These are phyloP conservation scores for Brassica juncea DNA, from an alignment of 345 rosid genomes.

Conservation along the genomic window DNA sequence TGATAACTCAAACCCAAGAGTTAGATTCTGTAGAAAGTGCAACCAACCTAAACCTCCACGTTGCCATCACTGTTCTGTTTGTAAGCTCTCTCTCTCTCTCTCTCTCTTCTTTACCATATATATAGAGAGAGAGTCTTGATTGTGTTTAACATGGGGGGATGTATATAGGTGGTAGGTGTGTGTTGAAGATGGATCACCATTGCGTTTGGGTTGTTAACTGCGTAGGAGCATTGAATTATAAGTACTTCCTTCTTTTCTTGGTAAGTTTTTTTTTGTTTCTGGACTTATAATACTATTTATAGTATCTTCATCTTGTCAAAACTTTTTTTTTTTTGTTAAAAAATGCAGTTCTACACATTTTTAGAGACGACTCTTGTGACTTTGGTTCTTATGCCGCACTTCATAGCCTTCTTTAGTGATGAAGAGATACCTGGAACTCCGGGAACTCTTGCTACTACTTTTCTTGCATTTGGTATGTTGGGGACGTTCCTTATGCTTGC, in stretches of 20 bases:
- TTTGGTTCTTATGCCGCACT: constrained; percentile 80
- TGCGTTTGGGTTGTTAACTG: constrained; percentile 99
- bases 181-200: constrained; percentile 99
- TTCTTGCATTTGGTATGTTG: constrained; percentile 86
- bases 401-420: constrained; percentile 90
- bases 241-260: constrained; percentile 97
- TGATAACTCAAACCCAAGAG: constrained; percentile 58
- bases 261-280: constrained; percentile 46
- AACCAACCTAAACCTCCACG: constrained; percentile 92
- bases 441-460: constrained; percentile 92
- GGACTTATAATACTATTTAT: background rate
- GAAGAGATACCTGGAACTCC: constrained; percentile 97
- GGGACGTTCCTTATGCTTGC: background rate
- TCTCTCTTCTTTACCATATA: background rate
- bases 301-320: constrained; percentile 6
- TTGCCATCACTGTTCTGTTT: constrained; percentile 98
- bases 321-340: background rate
- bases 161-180: constrained; percentile 83
- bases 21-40: constrained; percentile 88
- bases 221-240: constrained; percentile 94
- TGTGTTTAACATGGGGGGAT: constrained; percentile 21
- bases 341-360: constrained; percentile 82
- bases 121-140: background rate
- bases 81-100: constrained; percentile 48
- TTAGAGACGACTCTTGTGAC: constrained; percentile 95